phyloP scores from a whole-genome alignment of 257 asterid genomes.

The Primulina huaijiensis region DNA sequence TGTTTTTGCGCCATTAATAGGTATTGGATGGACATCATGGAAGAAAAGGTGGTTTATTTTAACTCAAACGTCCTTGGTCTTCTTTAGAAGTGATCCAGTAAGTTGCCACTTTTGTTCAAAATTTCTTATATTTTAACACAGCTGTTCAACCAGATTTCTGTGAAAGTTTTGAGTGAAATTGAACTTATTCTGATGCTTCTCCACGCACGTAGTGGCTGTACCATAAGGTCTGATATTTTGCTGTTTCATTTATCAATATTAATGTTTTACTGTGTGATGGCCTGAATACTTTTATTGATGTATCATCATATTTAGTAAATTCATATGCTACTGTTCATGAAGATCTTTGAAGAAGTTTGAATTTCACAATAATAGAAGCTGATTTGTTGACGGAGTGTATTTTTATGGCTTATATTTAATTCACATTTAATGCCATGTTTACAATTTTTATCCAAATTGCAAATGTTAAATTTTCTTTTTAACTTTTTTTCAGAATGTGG shows the following conservation, averaged over 20 bases:
- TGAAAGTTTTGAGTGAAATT: not conserved
- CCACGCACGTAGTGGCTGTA: conserved; percentile 6
- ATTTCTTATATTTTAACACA: not conserved
- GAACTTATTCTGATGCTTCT: not conserved
- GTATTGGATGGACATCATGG: conserved; percentile 99
- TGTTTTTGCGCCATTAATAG: conserved; percentile 35
- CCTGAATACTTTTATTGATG: conserved; percentile 1
- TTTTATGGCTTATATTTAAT: conserved; percentile 1
- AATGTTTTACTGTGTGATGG: not conserved
- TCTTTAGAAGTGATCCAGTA: conserved; percentile 98
- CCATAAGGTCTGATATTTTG: not conserved
- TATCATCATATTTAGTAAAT: not conserved
- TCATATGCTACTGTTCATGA: not conserved
- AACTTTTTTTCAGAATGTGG: conserved; percentile 50
- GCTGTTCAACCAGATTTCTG: not conserved
- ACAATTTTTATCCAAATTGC: conserved; percentile 4
- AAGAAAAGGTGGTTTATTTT: conserved; percentile 98
- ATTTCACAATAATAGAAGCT: not conserved
- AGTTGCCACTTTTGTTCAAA: conserved; percentile 32
- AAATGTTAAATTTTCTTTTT: conserved; percentile 22
- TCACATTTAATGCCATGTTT: not conserved
- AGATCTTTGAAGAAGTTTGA: conserved; percentile 1
- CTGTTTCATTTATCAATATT: not conserved
- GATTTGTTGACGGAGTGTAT: not conserved
- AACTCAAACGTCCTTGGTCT: conserved; percentile 94